phyloP scores from a whole-genome alignment of 257 asterid genomes.

The Solanum pimpinellifolium region DNA sequence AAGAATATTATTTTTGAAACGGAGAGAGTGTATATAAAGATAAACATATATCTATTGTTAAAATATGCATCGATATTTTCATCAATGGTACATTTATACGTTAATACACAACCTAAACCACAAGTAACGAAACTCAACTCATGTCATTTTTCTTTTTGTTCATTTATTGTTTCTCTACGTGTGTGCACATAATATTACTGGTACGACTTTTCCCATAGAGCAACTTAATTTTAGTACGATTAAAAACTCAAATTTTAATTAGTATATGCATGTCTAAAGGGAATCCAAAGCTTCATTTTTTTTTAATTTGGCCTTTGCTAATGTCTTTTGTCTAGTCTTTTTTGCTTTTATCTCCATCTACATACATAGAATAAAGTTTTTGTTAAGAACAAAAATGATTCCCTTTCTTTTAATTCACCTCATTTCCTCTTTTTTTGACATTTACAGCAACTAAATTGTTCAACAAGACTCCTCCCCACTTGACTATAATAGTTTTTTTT shows the following conservation, averaged over 20 bases:
- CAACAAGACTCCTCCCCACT: conserved; percentile 1
- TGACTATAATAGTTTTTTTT: not conserved
- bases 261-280: not conserved
- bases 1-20: too few species aligned
- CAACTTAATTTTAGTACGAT: not conserved
- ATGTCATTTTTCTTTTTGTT: not conserved
- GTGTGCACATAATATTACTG: not conserved
- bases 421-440: not conserved
- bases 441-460: conserved; percentile 2
- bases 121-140: not conserved
- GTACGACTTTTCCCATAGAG: not conserved
- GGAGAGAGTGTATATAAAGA: too few species aligned
- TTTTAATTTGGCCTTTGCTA: not conserved
- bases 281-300: conserved; percentile 13
- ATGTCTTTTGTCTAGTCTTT: conserved; percentile 4
- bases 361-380: not conserved
- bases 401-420: not conserved
- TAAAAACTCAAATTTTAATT: not conserved
- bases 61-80: too few species aligned
- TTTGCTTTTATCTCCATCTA: not conserved
- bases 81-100: too few species aligned
- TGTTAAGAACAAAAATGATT: not conserved
- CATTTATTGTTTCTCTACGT: not conserved
- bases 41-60: not conserved
- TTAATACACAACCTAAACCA: not conserved